Conservation (phyloP, 345 rosid genomes). For the Linum usitatissimum region DNA sequence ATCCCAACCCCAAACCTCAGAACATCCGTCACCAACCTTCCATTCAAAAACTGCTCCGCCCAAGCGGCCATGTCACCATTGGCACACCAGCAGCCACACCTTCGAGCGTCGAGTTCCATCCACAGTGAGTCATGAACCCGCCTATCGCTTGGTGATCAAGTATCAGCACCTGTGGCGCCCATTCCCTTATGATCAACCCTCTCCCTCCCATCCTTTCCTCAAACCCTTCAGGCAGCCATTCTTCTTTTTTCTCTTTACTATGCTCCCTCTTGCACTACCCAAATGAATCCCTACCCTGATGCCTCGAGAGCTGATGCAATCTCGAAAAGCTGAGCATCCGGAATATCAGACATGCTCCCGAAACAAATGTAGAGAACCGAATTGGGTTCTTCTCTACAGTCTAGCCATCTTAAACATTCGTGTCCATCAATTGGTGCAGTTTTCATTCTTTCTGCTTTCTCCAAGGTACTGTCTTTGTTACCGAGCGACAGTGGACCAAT, state of each 20-base stretch:
- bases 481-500: neutral
- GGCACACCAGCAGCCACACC: conserved; percentile 24
- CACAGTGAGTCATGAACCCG: conserved; percentile 34
- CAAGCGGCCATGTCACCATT: conserved; percentile 34
- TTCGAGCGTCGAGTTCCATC: conserved; percentile 33
- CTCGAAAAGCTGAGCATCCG: conserved; percentile 11
- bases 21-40: conserved; percentile 23
- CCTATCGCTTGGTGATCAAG: conserved; percentile 29
- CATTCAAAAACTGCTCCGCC: conserved; percentile 32
- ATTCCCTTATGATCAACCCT: conserved; percentile 17
- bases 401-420: conserved; percentile 14
- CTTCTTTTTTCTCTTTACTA: conserved; percentile 5
- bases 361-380: conserved; percentile 19
- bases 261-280: conserved; percentile 8
- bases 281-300: conserved; percentile 11
- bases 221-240: conserved; percentile 23
- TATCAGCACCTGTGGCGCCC: conserved; percentile 33
- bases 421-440: conserved; percentile 12
- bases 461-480: conserved; percentile 15
- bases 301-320: conserved; percentile 15
- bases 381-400: conserved; percentile 13
- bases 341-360: conserved; percentile 8
- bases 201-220: conserved; percentile 15
- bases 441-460: conserved; percentile 28
- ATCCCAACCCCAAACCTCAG: conserved; percentile 18